Base-by-base conservation (phyloP, 148 eudicot species). In the Mesembryanthemum crystallinum region DNA sequence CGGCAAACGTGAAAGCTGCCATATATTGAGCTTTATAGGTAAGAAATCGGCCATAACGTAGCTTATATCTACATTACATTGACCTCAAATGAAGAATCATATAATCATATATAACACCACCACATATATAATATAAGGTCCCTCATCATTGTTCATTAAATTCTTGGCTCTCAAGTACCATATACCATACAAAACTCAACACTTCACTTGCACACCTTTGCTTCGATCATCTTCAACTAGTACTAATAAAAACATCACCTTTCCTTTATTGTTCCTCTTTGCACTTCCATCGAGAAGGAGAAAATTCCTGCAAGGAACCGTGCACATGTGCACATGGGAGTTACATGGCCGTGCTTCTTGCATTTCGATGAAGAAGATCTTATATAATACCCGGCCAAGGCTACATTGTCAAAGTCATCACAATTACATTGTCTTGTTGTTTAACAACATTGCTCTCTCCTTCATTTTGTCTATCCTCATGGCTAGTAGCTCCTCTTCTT, bases 281-380 rank as follows among this genome's bases (percentile, higher is more conserved):
- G 79, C 79, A 80, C 83, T 64, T 72, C 69, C 80, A 76, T 71
- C 83, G 35, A 76, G 72, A 58, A 80, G 79, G 67, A 76, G 79
- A 11, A 47, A 20, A 52, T 33, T 6, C 20, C 54, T 69, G 60
- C 79, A 80, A 80, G 78, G 2, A 75, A 71, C 52, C 67, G 14
- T 62, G 57, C 79, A 81, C 80, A 76, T 77, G 80, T 65, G 70
- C 80, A 81, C 83, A 77, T 81, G 83, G 79, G 79, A 69, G 69
- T 66, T n/a, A 24, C 49, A 1, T 45, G 23, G 28, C 43, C 2
- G 18, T 76, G 24, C 57, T 51, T 35, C 59, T 66, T 73, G 59
- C 67, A 64, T 57, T 64, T 54, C 70, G 11, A 78, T 73, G 65
- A 64, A 67, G n/a, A 73, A 35, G 23, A 8, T 12, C 30, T 35